A percentile compares a stretch with the other conserved stretches of the same genome.
phyloP scores from a whole-genome alignment of 73 alveolate species.

The Paramecium sexaurelia region DNA sequence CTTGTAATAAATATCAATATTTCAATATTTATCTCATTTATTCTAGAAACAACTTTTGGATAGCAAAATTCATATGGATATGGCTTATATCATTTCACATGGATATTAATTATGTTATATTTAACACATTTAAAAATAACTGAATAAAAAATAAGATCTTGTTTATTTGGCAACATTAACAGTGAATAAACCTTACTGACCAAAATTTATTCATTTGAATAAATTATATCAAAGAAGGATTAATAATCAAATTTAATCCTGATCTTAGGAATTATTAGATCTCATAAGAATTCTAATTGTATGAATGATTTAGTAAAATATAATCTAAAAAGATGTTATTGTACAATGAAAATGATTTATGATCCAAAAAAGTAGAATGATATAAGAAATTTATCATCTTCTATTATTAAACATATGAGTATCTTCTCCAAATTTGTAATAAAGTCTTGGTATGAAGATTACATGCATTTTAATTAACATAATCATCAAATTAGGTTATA shows the following conservation, averaged over 20 bases:
- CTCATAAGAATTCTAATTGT: not conserved
- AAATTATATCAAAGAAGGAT: not conserved
- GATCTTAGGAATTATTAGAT: not conserved
- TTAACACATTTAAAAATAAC: not conserved
- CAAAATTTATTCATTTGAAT: not conserved
- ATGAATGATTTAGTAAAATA: not conserved
- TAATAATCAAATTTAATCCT: not conserved
- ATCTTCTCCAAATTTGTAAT: not conserved
- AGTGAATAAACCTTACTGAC: not conserved
- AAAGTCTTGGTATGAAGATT: not conserved
- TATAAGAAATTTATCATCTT: not conserved
- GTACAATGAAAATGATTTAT: not conserved
- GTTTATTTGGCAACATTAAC: not conserved
- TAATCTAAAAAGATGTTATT: not conserved
- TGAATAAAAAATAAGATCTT: not conserved
- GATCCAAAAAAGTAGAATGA: not conserved
- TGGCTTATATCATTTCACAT: not conserved
- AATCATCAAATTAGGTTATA: not conserved
- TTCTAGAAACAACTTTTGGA: not conserved
- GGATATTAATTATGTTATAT: not conserved
- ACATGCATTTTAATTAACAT: not conserved
- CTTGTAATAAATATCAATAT: not conserved
- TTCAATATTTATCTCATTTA: not conserved
- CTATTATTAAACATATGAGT: not conserved
- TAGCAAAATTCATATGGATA: not conserved